phyloP scores from a whole-genome alignment of 192 early-diverging fungal genomes.

The Rhizophagus prolifer region DNA sequence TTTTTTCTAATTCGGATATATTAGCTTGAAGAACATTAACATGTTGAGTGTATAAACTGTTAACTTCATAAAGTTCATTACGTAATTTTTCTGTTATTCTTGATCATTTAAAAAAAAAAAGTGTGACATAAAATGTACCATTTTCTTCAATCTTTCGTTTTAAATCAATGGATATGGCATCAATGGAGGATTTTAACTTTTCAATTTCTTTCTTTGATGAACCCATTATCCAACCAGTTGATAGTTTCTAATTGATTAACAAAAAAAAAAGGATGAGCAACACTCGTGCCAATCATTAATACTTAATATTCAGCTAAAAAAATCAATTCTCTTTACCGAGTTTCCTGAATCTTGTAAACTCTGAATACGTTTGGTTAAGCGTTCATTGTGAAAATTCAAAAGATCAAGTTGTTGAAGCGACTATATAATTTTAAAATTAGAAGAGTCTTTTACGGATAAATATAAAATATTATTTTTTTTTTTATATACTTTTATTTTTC shows the following conservation, averaged over 20 bases:
- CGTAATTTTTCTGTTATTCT: slow-evolving; percentile 42
- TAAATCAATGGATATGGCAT: slow-evolving; percentile 49
- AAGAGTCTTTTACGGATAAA: neutral
- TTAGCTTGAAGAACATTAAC: slow-evolving; percentile 47
- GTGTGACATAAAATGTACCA: slow-evolving; percentile 38
- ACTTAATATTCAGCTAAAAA: neutral
- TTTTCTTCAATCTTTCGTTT: slow-evolving; percentile 60
- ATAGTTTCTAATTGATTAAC: slow-evolving; percentile 29
- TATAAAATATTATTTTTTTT: neutral
- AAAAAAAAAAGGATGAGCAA: slow-evolving; percentile 2
- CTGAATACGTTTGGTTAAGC: slow-evolving; percentile 59
- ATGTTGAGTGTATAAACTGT: slow-evolving; percentile 50
- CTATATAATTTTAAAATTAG: slow-evolving; percentile 14
- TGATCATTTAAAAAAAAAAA: neutral
- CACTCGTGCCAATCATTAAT: neutral
- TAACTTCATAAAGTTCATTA: slow-evolving; percentile 52
- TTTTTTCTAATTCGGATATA: slow-evolving; percentile 50
- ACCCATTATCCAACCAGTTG: slow-evolving; percentile 42
- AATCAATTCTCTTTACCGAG: slow-evolving; percentile 28
- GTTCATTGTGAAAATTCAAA: slow-evolving; percentile 58
- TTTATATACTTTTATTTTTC: too few species aligned
- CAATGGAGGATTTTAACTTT: slow-evolving; percentile 47
- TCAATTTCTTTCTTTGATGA: slow-evolving; percentile 59
- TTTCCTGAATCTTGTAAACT: slow-evolving; percentile 46
- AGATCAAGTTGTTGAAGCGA: slow-evolving; percentile 56